phyloP scores from a whole-genome alignment of 331 rosid species.

The Saraca asoca region DNA sequence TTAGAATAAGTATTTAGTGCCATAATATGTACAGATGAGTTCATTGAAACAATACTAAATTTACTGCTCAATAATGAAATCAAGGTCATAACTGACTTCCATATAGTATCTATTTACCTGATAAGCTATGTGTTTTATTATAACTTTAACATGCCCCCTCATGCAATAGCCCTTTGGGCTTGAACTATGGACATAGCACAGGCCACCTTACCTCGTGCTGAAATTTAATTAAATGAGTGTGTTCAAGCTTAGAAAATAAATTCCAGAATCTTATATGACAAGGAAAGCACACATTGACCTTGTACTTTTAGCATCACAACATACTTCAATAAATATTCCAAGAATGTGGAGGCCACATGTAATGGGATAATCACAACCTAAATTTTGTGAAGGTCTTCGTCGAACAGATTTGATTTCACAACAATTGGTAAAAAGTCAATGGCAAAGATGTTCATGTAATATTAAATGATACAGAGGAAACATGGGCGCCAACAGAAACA shows the following conservation, averaged over 20 bases:
- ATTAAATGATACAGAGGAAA: not conserved
- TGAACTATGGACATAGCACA: no score
- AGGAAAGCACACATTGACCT: not conserved
- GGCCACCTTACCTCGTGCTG: no score
- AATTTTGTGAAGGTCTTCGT: not conserved
- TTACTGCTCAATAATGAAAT: conserved; percentile 2
- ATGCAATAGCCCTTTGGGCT: no score
- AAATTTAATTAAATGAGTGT: no score
- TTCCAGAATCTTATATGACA: not conserved
- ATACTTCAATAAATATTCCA: not conserved
- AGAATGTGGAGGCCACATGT: not conserved
- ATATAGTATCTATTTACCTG: not conserved
- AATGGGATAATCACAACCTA: not conserved
- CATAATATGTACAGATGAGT: no score
- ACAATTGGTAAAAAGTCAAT: not conserved
- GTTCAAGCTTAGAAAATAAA: not conserved
- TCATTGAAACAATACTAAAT: conserved; percentile 3
- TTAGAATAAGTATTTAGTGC: no score
- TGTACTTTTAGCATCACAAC: not conserved
- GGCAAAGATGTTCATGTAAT: not conserved
- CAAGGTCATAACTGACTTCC: not conserved
- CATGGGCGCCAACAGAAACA: not conserved
- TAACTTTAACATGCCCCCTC: no score
- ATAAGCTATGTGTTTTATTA: not conserved
- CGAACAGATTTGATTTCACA: not conserved